Conservation (phyloP, 768 basidiomycete species). For the Tulasnella sp. region DNA sequence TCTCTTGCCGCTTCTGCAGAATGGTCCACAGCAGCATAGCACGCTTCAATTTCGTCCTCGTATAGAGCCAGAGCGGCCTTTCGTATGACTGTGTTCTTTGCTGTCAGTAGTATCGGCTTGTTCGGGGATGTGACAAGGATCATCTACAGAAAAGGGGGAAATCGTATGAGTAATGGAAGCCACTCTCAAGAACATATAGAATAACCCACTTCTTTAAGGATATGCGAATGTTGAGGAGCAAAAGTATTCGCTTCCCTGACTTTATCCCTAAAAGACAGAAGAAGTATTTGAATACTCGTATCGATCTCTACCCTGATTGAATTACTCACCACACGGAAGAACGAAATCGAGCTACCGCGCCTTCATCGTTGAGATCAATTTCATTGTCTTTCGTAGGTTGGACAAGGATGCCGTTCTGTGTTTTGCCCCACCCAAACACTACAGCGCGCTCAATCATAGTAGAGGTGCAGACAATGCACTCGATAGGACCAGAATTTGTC, state of each 20-base stretch:
- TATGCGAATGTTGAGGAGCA: constrained; percentile 14
- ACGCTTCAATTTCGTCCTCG: constrained; percentile 13
- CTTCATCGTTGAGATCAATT: constrained; percentile 3
- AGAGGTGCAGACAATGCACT: constrained; percentile 31
- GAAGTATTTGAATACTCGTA: too few relatives aligned
- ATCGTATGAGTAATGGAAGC: too few relatives aligned
- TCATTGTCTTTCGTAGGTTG: constrained; percentile 24
- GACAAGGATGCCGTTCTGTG: constrained; percentile 32
- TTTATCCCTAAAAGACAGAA: not conserved
- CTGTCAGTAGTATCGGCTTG: constrained; percentile 11
- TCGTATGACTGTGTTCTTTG: constrained; percentile 11
- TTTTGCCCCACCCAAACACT: constrained; percentile 35
- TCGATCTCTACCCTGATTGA: too few relatives aligned
- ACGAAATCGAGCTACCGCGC: constrained; percentile 3
- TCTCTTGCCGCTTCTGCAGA: not conserved
- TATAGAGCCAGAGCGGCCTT: constrained; percentile 7
- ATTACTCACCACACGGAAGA: constrained; percentile 12
- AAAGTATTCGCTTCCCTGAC: constrained; percentile 22
- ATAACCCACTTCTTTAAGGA: constrained; percentile 18
- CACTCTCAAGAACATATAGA: too few relatives aligned
- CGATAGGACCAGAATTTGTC: constrained; percentile 22
- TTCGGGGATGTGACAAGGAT: constrained; percentile 10
- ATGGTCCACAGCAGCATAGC: constrained; percentile 10
- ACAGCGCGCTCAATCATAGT: constrained; percentile 28
- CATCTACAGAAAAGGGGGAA: not conserved